Percentiles rank a stretch among this genome's conserved stretches.
phyloP scores from a whole-genome alignment of 202 grass and related monocot genomes.

The Dendrocalamus latiflorus region DNA sequence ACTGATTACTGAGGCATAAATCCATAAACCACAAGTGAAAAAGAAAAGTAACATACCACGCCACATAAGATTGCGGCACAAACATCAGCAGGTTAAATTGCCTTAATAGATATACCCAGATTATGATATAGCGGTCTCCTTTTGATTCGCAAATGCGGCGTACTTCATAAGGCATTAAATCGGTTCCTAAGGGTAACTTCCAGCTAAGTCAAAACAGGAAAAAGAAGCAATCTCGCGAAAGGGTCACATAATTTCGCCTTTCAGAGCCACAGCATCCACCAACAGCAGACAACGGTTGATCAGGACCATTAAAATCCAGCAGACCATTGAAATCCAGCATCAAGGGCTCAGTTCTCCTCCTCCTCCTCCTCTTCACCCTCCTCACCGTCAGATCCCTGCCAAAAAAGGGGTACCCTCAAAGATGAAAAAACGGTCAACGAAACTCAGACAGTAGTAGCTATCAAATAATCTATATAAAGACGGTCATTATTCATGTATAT shows the following conservation, averaged over 20 bases:
- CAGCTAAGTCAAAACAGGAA: slow-evolving; percentile 55
- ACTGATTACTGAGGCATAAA: too few species aligned
- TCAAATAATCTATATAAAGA: background rate
- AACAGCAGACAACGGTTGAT: background rate
- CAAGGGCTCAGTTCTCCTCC: slow-evolving; percentile 26
- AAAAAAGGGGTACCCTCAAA: background rate
- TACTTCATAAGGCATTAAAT: slow-evolving; percentile 42
- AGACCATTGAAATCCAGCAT: background rate
- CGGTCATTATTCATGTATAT: background rate
- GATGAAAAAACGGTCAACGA: background rate
- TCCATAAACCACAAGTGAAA: too few species aligned
- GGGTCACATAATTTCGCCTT: slow-evolving; percentile 24
- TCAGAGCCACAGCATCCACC: slow-evolving; percentile 12
- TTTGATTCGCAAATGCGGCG: slow-evolving; percentile 24
- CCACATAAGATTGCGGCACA: background rate
- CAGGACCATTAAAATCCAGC: background rate
- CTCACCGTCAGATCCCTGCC: slow-evolving; percentile 42
- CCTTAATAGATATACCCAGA: slow-evolving; percentile 40
- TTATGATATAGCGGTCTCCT: slow-evolving; percentile 46
- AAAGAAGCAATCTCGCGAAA: slow-evolving; percentile 16
- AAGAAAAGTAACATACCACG: too few species aligned
- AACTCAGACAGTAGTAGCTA: background rate
- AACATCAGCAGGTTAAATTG: slow-evolving; percentile 35
- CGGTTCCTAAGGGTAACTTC: slow-evolving; percentile 38
- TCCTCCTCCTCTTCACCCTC: slow-evolving; percentile 45